Conservation (phyloP, 1,284 basidiomycete genomes). For the Puccinia hordei region DNA sequence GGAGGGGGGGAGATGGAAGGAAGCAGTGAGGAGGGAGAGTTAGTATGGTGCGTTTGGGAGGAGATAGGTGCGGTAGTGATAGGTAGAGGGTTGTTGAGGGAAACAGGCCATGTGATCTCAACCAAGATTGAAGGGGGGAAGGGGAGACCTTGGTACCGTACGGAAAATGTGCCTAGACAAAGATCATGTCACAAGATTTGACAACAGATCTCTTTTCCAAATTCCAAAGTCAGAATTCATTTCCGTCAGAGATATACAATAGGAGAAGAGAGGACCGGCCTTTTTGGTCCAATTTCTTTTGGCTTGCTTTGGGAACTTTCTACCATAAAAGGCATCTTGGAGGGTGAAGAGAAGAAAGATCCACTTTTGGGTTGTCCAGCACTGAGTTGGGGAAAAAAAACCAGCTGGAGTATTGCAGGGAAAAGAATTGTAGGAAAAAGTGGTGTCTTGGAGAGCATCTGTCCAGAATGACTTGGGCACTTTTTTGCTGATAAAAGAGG, state of each 20-base stretch:
- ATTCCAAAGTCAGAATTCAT: not conserved
- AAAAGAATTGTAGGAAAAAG: not conserved
- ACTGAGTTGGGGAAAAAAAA: not conserved
- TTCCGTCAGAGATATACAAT: not conserved
- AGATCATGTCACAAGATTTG: no score
- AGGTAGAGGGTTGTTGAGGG: no score
- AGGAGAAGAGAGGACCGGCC: not conserved
- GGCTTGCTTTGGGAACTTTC: no score
- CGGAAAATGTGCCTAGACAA: no score
- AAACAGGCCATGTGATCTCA: no score
- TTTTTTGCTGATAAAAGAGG: not conserved
- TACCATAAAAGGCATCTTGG: no score
- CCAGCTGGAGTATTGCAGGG: conserved; percentile 22
- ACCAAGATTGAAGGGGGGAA: no score
- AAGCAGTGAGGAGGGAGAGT: no score
- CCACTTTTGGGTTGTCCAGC: not conserved
- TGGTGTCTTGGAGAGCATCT: not conserved
- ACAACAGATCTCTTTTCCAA: not conserved
- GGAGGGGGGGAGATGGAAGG: no score
- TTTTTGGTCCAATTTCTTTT: not conserved
- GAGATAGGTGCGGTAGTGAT: no score
- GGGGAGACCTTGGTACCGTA: no score
- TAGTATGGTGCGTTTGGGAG: no score
- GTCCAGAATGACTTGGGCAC: not conserved
- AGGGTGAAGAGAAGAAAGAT: not conserved